Percentiles rank a stretch among this genome's conserved stretches.
Evolutionary conservation across 1,139 yeast genomes (phyloP).

Genomic region (Protomyces macrosporus): DNA sequence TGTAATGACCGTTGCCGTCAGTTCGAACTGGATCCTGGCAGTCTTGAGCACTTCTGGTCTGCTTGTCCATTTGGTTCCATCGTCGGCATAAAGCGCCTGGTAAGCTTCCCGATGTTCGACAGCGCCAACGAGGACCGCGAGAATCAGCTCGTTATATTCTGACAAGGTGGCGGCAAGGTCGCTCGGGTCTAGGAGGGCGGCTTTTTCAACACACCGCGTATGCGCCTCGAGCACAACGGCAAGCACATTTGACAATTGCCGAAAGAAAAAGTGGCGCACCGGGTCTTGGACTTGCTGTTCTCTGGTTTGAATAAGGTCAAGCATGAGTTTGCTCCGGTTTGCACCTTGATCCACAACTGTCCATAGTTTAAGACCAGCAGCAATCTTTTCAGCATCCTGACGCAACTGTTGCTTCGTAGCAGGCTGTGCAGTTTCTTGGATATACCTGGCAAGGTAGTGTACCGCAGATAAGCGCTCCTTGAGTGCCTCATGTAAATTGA

Average conservation of each 20-base stretch:
- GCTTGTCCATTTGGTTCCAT: constrained; percentile 37
- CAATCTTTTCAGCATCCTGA: constrained; percentile 53
- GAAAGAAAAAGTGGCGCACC: constrained; percentile 29
- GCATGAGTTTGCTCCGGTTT: constrained; percentile 12
- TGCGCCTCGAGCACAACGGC: constrained; percentile 28
- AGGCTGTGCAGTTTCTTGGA: constrained; percentile 45
- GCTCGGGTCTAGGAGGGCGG: constrained; percentile 23
- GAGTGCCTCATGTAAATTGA: constrained; percentile 46
- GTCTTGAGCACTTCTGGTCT: constrained; percentile 33
- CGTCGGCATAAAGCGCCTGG: constrained; percentile 7
- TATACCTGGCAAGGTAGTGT: constrained; percentile 47
- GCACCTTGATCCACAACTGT: constrained; percentile 36
- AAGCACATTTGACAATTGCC: constrained; percentile 28
- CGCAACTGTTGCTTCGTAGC: constrained; percentile 40
- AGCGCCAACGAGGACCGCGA: constrained; percentile 35
- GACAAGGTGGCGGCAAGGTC: constrained; percentile 16
- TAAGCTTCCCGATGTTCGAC: constrained; percentile 33
- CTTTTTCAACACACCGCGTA: constrained; percentile 23
- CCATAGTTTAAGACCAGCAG: constrained; percentile 54
- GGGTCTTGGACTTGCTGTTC: constrained; percentile 23
- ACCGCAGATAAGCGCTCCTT: constrained; percentile 42
- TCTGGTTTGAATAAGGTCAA: constrained; percentile 21
- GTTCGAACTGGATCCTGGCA: constrained; percentile 35
- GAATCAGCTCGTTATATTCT: constrained; percentile 36
- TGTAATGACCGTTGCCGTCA: constrained; percentile 29